Conservation (phyloP, 495 filamentous ascomycete genomes). For the Penicillium egyptiacum region DNA sequence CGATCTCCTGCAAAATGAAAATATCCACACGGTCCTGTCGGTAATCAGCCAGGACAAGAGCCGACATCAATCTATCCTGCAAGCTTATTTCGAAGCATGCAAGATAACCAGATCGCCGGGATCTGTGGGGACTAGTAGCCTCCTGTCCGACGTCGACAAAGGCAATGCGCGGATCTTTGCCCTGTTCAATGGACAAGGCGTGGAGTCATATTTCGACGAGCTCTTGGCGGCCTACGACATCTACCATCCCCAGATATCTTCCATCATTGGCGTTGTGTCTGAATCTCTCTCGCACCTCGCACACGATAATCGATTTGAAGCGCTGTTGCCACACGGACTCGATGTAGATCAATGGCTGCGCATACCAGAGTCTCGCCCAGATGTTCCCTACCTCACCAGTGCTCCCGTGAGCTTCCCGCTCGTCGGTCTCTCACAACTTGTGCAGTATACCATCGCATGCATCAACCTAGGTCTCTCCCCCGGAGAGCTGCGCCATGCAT, state of each 20-base stretch:
- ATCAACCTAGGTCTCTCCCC: slow-evolving; percentile 19
- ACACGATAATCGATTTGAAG: not conserved
- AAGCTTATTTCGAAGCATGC: slow-evolving; percentile 4
- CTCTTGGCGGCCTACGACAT: slow-evolving; percentile 1
- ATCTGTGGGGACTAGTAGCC: not conserved
- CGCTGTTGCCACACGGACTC: not conserved
- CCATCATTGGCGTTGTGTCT: not conserved
- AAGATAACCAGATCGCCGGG: not conserved
- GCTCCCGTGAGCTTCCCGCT: slow-evolving; percentile 24
- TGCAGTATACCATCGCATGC: slow-evolving; percentile 22
- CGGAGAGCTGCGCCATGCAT: slow-evolving; percentile 15
- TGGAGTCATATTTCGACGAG: slow-evolving; percentile 3
- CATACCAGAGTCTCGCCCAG: not conserved
- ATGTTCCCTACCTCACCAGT: not conserved
- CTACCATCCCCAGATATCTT: not conserved
- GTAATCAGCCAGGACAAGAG: not conserved
- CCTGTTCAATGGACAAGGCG: slow-evolving; percentile 3
- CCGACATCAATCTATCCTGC: not conserved
- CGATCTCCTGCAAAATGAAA: not conserved
- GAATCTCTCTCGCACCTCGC: not conserved
- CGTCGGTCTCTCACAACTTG: slow-evolving; percentile 22
- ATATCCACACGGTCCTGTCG: slow-evolving; percentile 1
- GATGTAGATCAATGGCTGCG: not conserved
- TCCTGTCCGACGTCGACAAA: not conserved
- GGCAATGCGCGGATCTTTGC: not conserved